Evolutionary conservation across 208 protist species (phyloP), one percentile per base, ranked within the genome.

Genomic region (Acanthamoeba lenticulata): DNA sequence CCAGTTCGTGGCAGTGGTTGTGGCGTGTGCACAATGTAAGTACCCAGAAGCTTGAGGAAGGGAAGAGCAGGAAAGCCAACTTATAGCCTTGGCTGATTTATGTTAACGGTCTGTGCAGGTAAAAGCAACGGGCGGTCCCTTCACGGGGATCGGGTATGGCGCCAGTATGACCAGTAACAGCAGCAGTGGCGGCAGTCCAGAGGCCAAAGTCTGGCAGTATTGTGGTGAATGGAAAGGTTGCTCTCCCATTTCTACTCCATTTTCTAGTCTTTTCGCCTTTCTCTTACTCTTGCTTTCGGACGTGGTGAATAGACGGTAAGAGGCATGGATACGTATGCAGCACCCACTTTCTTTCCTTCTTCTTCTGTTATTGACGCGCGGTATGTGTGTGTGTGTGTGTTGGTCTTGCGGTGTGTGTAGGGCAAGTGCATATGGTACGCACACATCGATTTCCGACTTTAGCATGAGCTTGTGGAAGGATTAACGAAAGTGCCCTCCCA

Each of bases 341-440:
- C 15, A 5, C 47, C 47, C n/a, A n/a, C n/a, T n/a, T 52, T 15
- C 47, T 19, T 15, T 52, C 47, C 47, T 52, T 15, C 27, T 67
- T 21, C 24, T 5, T 4, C 69, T 15, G 29, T 24, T 32, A 44
- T 42, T 11, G 5, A 79, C n/a, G n/a, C n/a, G n/a, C n/a, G n/a
- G n/a, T n/a, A 19, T 79, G 69, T 67, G 15, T 67, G 24, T 21
- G 57, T 24, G 29, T 72, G 6, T 3, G 9, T 79, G 32, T 32
- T 79, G 3, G 24, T 79, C 57, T 4, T 34, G 24, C 57, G 5
- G 24, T 57, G 7, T 67, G 6, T 17, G 42, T 24, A 79, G 69
- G 69, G 69, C 69, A 79, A 79, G 24, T 79, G 69, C 38, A 79
- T 79, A 17, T 79, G 69, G 47, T 52, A 15, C 47, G 47, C 47